Percentiles rank a stretch among this genome's conserved stretches.
Evolutionary conservation across 1,284 basidiomycete species (phyloP).

Genomic region (Rhodotorula sp.): DNA sequence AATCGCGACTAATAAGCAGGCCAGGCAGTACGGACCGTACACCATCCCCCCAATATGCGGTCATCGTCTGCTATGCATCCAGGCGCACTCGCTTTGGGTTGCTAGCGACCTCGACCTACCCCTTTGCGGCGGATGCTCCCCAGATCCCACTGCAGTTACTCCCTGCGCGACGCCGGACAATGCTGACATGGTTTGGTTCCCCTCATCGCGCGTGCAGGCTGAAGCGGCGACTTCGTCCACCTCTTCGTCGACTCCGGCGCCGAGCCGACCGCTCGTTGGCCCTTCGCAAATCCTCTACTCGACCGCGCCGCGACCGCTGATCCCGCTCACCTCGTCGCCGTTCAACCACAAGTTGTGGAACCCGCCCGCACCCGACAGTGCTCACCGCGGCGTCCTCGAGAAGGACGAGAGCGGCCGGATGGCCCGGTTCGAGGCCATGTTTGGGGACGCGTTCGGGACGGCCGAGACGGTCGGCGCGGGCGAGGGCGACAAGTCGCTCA

Average conservation of each 20-base stretch:
- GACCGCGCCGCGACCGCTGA: conserved; percentile 31
- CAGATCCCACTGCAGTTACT: too few relatives aligned
- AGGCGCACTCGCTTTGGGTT: too few relatives aligned
- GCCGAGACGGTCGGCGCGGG: not conserved
- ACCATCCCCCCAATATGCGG: too few relatives aligned
- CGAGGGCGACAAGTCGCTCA: not conserved
- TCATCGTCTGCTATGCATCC: too few relatives aligned
- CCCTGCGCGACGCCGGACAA: not conserved
- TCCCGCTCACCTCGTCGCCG: conserved; percentile 38
- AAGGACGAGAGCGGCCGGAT: conserved; percentile 37
- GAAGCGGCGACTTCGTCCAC: not conserved
- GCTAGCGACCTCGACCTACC: too few relatives aligned
- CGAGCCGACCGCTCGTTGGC: conserved; percentile 22
- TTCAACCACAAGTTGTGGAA: conserved; percentile 41
- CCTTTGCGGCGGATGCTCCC: too few relatives aligned
- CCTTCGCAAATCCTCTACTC: conserved; percentile 32
- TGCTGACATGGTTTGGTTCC: not conserved
- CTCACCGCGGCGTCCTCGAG: conserved; percentile 25
- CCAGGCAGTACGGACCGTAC: too few relatives aligned
- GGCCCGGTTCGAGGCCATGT: conserved; percentile 26
- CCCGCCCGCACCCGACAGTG: conserved; percentile 34
- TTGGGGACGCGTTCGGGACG: conserved; percentile 9
- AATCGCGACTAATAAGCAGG: too few relatives aligned
- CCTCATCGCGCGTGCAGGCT: too few relatives aligned
- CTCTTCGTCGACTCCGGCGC: not conserved